Base-by-base conservation (phyloP, 2,329 filamentous ascomycete species). In the Bipolaris bicolor region DNA sequence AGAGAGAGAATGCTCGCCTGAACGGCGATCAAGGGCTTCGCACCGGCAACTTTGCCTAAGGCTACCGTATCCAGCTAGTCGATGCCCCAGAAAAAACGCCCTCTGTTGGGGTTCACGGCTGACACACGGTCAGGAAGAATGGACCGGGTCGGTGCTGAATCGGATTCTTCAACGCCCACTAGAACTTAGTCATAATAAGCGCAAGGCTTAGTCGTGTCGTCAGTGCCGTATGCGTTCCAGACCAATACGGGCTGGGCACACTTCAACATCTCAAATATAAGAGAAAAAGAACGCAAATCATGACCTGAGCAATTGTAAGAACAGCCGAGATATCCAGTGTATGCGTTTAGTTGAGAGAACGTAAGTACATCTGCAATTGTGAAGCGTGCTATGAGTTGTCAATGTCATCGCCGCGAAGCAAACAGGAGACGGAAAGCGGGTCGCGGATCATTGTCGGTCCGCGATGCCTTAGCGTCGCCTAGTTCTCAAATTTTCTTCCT, bases 361-460 rank as follows among this genome's bases (percentile, higher is more conserved):
- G 10, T 13, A 31, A 31, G 29, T 31, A 31, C 29, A 31, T 31
- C 3, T 31, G 29, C 29, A 31, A 31, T 31, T 31, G 29, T 31
- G 29, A 31, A 31, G 29, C 29, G 29, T 31, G 29, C 29, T 31
- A 31, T 31, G 29, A 31, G 29, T 31, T 13, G 18, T n/a, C n/a
- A 11, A 41, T 5, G 39, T 7, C 10, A 29, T 33, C 49, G 16
- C n/a, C 15, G 24, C 40, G 45, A n/a, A 40, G 37, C 40, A 48
- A 26, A 41, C 49, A 15, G 10, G 40, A 52, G 16, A 39, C 31
- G 36, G 57, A 24, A 54, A 54, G 49, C 39, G 49, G 29, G 29
- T 11, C 22, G 37, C 57, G 57, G 57, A 31, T 33, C 24, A 50
- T 49, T 20, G 39, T 60, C 54, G 57, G 57, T 41, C 57, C 57